These are phyloP conservation scores for Mycena vitilis DNA, from an alignment of 768 basidiomycete genomes.

Conservation along the genomic window DNA sequence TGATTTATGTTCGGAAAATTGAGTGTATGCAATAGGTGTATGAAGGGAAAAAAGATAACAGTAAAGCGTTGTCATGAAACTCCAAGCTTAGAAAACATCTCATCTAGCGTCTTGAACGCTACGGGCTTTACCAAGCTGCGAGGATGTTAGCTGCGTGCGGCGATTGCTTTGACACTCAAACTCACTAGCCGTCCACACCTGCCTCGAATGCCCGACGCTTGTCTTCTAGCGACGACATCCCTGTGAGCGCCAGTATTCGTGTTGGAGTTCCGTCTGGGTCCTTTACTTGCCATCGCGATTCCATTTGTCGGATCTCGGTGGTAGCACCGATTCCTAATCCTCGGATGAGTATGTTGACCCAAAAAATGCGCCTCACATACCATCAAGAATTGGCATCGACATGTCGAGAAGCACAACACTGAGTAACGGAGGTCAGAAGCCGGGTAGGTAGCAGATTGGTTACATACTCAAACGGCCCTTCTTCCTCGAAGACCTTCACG, in stretches of 20 bases:
- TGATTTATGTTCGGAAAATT: slow-evolving; percentile 21
- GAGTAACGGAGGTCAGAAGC: slow-evolving; percentile 30
- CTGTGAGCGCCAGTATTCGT: slow-evolving; percentile 89
- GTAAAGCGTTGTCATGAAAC: slow-evolving; percentile 45
- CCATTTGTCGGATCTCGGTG: slow-evolving; percentile 81
- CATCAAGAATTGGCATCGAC: slow-evolving; percentile 95
- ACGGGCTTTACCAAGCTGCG: slow-evolving; percentile 93
- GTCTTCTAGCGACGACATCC: slow-evolving; percentile 93
- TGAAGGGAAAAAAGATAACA: not conserved
- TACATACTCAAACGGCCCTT: slow-evolving; percentile 89
- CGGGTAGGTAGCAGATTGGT: not conserved
- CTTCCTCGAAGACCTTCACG: slow-evolving; percentile 75
- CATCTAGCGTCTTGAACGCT: slow-evolving; percentile 90
- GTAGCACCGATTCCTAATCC: slow-evolving; percentile 85
- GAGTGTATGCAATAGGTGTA: slow-evolving; percentile 20
- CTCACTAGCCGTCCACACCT: slow-evolving; percentile 96
- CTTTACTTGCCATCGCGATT: slow-evolving; percentile 53
- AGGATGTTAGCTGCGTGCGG: slow-evolving; percentile 17
- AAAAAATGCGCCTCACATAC: slow-evolving; percentile 50
- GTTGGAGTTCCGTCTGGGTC: slow-evolving; percentile 42
- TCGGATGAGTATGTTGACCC: slow-evolving; percentile 4
- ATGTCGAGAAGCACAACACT: slow-evolving; percentile 91
- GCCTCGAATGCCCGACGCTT: slow-evolving; percentile 91
- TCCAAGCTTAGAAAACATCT: slow-evolving; percentile 83
- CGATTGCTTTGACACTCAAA: slow-evolving; percentile 37